These are phyloP conservation scores for Butyriboletus loyo DNA, from an alignment of 768 basidiomycete species.

Conservation along the genomic window DNA sequence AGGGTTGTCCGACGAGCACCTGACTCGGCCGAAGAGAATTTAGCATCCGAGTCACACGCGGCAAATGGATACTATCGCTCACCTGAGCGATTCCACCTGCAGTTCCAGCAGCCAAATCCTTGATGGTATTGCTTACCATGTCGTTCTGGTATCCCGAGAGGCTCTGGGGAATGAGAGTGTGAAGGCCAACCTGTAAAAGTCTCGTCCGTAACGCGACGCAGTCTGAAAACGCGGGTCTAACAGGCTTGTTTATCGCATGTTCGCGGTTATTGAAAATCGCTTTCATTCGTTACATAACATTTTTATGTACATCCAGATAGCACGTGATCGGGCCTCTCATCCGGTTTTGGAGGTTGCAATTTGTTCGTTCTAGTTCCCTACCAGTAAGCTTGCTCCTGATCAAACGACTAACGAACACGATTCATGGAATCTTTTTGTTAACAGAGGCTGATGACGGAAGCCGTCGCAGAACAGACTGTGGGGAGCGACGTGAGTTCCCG, in stretches of 20 bases:
- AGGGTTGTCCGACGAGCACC: conserved; percentile 91
- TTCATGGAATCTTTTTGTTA: conserved; percentile 8
- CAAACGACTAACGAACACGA: neutral
- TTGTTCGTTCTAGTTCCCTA: neutral
- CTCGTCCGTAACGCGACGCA: neutral
- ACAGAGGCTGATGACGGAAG: conserved; percentile 15
- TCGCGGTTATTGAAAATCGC: conserved; percentile 22
- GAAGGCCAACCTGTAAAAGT: neutral
- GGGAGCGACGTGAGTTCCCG: neutral
- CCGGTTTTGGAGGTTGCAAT: conserved; percentile 8
- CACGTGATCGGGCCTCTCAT: conserved; percentile 16
- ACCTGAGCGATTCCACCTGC: conserved; percentile 91
- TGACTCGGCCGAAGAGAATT: conserved; percentile 28
- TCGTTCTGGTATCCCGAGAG: conserved; percentile 10
- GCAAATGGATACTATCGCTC: conserved; percentile 9
- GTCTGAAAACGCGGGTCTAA: conserved; percentile 3
- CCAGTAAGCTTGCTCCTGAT: conserved; percentile 13
- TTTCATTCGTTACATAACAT: conserved; percentile 3
- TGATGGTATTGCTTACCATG: conserved; percentile 56
- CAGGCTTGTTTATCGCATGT: conserved; percentile 5
- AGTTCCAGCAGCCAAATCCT: conserved; percentile 87
- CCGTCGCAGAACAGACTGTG: conserved; percentile 3
- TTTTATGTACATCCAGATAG: neutral
- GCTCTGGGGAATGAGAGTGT: neutral
- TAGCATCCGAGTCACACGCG: neutral